Evolutionary conservation across 805 yeast genomes (phyloP).

Genomic region (Starmerella bombi): DNA sequence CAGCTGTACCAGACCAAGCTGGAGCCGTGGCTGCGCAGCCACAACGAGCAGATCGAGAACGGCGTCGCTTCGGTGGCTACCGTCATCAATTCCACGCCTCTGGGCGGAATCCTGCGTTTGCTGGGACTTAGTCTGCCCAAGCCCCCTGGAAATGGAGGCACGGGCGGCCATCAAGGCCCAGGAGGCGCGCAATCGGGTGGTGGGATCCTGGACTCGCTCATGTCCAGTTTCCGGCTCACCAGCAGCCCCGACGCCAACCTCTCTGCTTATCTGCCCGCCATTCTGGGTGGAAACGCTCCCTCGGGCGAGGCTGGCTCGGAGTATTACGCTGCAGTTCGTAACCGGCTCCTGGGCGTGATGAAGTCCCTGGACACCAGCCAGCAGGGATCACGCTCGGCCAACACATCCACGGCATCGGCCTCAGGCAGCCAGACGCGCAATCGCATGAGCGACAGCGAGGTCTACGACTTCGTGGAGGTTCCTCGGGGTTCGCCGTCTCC

Average conservation of each 20-base stretch:
- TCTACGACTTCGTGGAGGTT: slow-evolving; percentile 14
- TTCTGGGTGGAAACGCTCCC: slow-evolving; percentile 1
- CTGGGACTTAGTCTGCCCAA: slow-evolving; percentile 17
- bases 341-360: slow-evolving; percentile 13
- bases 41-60: slow-evolving; percentile 29
- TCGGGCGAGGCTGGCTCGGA: not conserved
- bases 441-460: slow-evolving; percentile 8
- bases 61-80: slow-evolving; percentile 17
- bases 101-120: slow-evolving; percentile 9
- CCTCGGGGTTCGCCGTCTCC: slow-evolving; percentile 9
- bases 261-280: slow-evolving; percentile 14
- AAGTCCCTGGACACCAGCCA: slow-evolving; percentile 11
- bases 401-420: not conserved
- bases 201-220: slow-evolving; percentile 16
- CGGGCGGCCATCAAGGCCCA: slow-evolving; percentile 1
- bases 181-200: not conserved
- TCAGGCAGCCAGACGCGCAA: not conserved
- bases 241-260: slow-evolving; percentile 18
- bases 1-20: slow-evolving; percentile 30
- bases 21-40: slow-evolving; percentile 30
- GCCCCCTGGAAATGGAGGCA: slow-evolving; percentile 3
- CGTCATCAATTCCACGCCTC: slow-evolving; percentile 7
- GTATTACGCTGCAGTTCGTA: slow-evolving; percentile 9
- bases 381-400: not conserved
- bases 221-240: slow-evolving; percentile 24